Base-by-base conservation (phyloP, 2,329 filamentous ascomycete genomes). In the Knoxdaviesia capensis region DNA sequence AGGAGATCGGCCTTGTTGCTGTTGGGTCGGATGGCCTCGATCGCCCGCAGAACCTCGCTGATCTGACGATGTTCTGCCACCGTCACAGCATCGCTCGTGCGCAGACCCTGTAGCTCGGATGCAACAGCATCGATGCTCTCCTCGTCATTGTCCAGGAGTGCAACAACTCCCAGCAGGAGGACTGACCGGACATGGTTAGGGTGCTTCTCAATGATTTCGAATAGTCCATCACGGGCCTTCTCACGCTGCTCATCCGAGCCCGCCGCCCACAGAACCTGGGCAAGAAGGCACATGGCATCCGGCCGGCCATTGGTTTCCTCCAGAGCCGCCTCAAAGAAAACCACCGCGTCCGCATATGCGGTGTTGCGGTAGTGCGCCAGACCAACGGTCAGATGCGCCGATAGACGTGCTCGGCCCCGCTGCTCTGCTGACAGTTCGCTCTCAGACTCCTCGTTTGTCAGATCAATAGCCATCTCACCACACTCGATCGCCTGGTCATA, bases 261-360 rank as follows among this genome's bases (percentile, higher is more conserved):
- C 48, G 84, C 85, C 0, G 87, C 87, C 88, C 90, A 98, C 0
- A 96, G 68, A 0, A 96, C 82, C 58, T 96, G 85, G 0, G 87
- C 82, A 8, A 96, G 66, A 8, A 94, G 66, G 52, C 87, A 94
- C 0, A 86, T 77, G 1, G 88, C 80, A 53, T 94, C 86, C 0
- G 87, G 80, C 46, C 85, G 77, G 34, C 72, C 71, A 31, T 72
- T 63, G 1, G 81, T 85, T 54, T 93, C 86, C 43, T 77, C 68
- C 6, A 96, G 65, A 0, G 86, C 86, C 3, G 74, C 67, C 48
- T 84, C 75, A 57, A 98, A 93, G 60, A 80, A 86, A 7, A 70
- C 65, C 30, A 94, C 75, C 0, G 86, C 80, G 41, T 74, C 70
- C 36, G 77, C 70, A 48, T 80, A 70, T 29, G 77, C 63, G 29